A percentile compares a stretch with the other conserved stretches of the same genome.
phyloP scores from a whole-genome alignment of 768 basidiomycete genomes.

The Tylopilus felleus region DNA sequence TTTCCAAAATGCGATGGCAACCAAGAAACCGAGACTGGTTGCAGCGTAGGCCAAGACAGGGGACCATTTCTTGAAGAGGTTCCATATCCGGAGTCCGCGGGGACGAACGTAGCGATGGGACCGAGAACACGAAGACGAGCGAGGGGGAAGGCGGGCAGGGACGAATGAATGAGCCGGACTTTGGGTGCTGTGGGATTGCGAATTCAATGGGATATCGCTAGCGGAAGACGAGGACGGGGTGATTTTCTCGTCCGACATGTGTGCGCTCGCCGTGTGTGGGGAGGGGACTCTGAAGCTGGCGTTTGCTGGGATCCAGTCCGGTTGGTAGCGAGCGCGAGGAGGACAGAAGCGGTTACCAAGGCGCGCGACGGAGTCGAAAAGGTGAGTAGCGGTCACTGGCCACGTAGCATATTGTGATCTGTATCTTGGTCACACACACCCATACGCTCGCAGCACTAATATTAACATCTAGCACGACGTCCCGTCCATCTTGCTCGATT shows the following conservation, averaged over 20 bases:
- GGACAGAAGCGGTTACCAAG: not conserved
- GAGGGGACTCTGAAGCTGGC: not conserved
- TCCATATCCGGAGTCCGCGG: slow-evolving; percentile 50
- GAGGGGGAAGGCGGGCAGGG: slow-evolving; percentile 18
- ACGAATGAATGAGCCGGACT: slow-evolving; percentile 19
- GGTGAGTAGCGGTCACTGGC: not conserved
- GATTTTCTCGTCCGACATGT: slow-evolving; percentile 27
- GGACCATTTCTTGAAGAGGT: slow-evolving; percentile 67
- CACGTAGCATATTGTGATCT: not conserved
- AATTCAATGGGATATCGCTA: slow-evolving; percentile 21
- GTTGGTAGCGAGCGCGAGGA: not conserved
- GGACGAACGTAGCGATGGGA: slow-evolving; percentile 41
- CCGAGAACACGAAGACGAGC: too few species aligned
- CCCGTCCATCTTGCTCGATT: not conserved
- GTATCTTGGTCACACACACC: not conserved
- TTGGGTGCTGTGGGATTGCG: slow-evolving; percentile 13
- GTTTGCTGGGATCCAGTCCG: not conserved
- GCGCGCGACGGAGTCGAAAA: not conserved
- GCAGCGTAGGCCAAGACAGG: slow-evolving; percentile 75
- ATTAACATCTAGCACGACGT: not conserved
- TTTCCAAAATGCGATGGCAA: slow-evolving; percentile 83
- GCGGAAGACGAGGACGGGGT: not conserved
- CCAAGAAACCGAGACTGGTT: slow-evolving; percentile 72
- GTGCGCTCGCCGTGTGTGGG: not conserved
- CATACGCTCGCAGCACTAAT: not conserved